These are phyloP conservation scores for Schizochytrium sp. DNA, from an alignment of 108 stramenopile species.

Conservation along the genomic window DNA sequence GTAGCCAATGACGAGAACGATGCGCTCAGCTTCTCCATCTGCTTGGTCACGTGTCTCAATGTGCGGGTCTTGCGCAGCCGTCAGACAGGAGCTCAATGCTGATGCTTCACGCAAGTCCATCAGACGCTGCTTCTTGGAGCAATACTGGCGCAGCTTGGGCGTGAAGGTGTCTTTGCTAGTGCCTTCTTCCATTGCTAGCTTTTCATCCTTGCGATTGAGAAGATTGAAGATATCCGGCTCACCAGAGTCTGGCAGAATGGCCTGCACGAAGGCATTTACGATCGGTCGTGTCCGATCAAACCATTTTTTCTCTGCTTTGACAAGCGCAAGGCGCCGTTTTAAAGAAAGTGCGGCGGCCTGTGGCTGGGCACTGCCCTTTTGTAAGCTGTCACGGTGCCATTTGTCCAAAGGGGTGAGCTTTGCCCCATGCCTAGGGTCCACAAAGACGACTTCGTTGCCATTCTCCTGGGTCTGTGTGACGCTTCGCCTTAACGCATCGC, in stretches of 20 bases:
- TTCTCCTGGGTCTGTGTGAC: conserved; percentile 59
- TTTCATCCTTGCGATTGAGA: conserved; percentile 50
- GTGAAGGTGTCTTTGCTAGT: conserved; percentile 58
- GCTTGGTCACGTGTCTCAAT: conserved; percentile 22
- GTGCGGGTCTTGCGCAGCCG: conserved; percentile 24
- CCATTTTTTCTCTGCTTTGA: neutral
- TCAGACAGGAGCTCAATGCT: conserved; percentile 23
- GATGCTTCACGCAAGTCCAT: neutral
- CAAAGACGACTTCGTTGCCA: conserved; percentile 36
- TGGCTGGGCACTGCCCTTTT: neutral
- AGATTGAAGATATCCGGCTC: conserved; percentile 60
- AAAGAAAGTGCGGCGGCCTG: neutral
- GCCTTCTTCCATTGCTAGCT: conserved; percentile 55
- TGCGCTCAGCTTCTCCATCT: conserved; percentile 55
- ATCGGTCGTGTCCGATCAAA: neutral
- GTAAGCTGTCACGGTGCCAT: neutral
- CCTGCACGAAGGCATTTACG: neutral
- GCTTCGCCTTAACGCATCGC: neutral
- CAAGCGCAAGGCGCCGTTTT: neutral
- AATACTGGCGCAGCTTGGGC: conserved; percentile 51
- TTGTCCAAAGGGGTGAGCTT: conserved; percentile 40
- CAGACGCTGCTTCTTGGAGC: conserved; percentile 60
- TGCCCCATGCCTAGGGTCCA: conserved; percentile 8
- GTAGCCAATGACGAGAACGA: conserved; percentile 56
- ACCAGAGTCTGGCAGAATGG: conserved; percentile 28